A percentile compares a stretch with the other conserved stretches of the same genome.
Evolutionary conservation across 2,329 filamentous ascomycete species (phyloP).

Genomic region (Exophiala aquamarina): DNA sequence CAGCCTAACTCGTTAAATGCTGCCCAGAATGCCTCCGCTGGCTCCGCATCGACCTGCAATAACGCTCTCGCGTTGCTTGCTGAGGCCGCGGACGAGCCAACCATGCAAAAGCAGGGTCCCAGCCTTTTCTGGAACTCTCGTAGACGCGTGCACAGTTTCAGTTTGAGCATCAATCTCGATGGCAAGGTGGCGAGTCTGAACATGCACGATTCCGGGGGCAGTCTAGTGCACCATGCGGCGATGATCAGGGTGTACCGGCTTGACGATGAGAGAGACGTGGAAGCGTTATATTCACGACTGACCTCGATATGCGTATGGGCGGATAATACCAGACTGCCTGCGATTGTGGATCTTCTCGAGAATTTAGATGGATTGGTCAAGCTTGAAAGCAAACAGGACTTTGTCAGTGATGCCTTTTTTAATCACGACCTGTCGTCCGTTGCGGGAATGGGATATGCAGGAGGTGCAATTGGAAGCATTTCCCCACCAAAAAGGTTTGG

Average conservation of each 20-base stretch:
- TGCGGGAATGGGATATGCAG: background rate
- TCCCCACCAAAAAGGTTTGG: background rate
- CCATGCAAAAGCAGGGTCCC: slow-evolving; percentile 6
- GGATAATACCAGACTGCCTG: slow-evolving; percentile 14
- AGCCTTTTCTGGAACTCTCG: slow-evolving; percentile 9
- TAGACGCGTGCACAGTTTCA: slow-evolving; percentile 15
- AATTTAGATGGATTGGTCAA: slow-evolving; percentile 12
- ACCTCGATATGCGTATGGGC: slow-evolving; percentile 21
- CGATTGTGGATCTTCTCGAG: slow-evolving; percentile 15
- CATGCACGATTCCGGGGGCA: slow-evolving; percentile 10
- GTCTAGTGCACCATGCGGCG: slow-evolving; percentile 4
- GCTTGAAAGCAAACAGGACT: background rate
- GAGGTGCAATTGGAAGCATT: background rate
- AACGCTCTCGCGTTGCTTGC: slow-evolving; percentile 16
- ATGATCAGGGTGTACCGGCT: slow-evolving; percentile 17
- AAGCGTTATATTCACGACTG: slow-evolving; percentile 14
- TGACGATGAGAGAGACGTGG: slow-evolving; percentile 16
- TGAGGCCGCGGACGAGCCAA: slow-evolving; percentile 11
- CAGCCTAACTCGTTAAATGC: slow-evolving; percentile 12
- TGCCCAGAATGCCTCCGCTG: slow-evolving; percentile 16
- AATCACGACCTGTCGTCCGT: background rate
- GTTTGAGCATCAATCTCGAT: slow-evolving; percentile 11
- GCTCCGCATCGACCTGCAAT: slow-evolving; percentile 20
- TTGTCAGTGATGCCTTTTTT: background rate
- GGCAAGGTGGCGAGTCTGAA: slow-evolving; percentile 17